Conservation (phyloP, 2,329 filamentous ascomycete species). For the Cladosporium sp. region DNA sequence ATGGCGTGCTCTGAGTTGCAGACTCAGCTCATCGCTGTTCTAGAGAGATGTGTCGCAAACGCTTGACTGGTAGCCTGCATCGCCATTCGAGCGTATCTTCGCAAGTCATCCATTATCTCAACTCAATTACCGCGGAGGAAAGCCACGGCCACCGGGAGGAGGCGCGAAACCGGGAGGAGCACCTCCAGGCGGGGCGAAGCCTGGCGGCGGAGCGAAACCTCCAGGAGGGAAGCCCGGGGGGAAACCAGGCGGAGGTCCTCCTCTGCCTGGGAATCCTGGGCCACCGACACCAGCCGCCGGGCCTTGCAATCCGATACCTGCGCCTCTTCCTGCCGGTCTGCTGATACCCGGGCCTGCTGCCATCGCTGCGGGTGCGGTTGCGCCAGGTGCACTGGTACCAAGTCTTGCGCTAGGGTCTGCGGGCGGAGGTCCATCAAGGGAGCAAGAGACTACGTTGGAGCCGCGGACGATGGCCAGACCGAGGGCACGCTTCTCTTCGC, state of each 20-base stretch:
- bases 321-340: constrained; percentile 81
- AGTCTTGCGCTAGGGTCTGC: constrained; percentile 87
- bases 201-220: constrained; percentile 25
- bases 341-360: constrained; percentile 82
- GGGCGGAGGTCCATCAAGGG: constrained; percentile 90
- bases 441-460: constrained; percentile 88
- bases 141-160: constrained; percentile 39
- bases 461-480: constrained; percentile 92
- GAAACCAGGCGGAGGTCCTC: constrained; percentile 36
- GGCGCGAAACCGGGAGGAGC: constrained; percentile 34
- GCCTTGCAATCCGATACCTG: constrained; percentile 70
- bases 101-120: background rate
- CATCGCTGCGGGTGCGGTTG: constrained; percentile 57
- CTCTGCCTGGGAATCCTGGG: constrained; percentile 58
- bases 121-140: constrained; percentile 17
- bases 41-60: background rate
- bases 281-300: constrained; percentile 84
- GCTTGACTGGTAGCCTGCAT: background rate
- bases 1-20: no score
- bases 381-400: constrained; percentile 64
- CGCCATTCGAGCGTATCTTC: background rate
- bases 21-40: no score
- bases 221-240: constrained; percentile 26
- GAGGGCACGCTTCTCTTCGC: constrained; percentile 95
- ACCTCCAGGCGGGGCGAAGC: constrained; percentile 27